Base-by-base conservation (phyloP, 345 rosid species). In the Adansonia digitata region DNA sequence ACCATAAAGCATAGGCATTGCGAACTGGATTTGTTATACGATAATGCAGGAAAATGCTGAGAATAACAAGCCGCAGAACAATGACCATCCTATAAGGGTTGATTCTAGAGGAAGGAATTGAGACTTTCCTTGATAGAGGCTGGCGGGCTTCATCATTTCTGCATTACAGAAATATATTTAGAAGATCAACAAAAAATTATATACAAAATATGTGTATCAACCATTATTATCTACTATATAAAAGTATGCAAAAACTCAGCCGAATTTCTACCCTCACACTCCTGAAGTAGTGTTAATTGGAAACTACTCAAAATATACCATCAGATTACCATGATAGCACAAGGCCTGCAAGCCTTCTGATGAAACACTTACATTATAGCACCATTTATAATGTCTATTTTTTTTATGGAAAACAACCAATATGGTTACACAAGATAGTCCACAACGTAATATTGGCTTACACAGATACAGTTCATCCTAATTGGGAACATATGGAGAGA, bases 21-120 rank as follows among this genome's bases (percentile, higher is more conserved):
- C 75, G 81, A 81, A 92, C 98, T 52, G 98, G 98, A 77, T 94
- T 92, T 64, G 93, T 90, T 70, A 94, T 80, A 77, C 98, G 89
- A 77, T 94, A 94, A 69, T 90, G 94, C 86, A 94, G 84, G 90
- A 94, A 94, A 81, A 92, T 78, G 83, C 83, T 12, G 4, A 94
- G 90, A 81, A 94, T 87, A 64, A 88, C 73, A 35, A 94, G 95
- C 80, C 98, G 98, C 81, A 92, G 76, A 71, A 92, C 82, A 71
- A 94, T 94, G 76, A 94, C 94, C 96, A 94, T 88, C 75, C 98
- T 87, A 82, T 94, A 94, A 55, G 98, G 98, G 78, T 92, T 94
- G 79, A 94, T 92, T 74, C 84, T 86, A 24, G 95, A 90, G 53
- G 97, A 94, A 73, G 98, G 92, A 79, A 94, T 69, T 53, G 29